Evolutionary conservation across 202 grass and related monocot genomes (phyloP), one percentile per base, ranked within the genome.

Genomic region (Sporobolus alterniflorus): DNA sequence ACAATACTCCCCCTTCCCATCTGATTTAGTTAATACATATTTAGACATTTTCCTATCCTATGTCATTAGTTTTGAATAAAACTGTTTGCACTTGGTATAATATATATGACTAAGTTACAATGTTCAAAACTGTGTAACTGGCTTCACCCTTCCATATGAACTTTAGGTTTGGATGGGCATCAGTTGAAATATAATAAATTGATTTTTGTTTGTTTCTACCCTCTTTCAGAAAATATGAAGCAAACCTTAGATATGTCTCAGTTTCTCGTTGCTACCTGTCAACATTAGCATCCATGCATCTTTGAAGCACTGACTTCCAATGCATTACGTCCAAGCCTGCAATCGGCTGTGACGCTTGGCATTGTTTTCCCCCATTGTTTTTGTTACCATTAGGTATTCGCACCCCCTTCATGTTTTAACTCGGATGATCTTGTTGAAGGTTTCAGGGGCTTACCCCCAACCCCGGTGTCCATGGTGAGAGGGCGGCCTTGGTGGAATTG

Each of bases 351-450:
- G 74, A 67, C 68, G 61, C 71, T 86, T 50, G 71, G 44, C 57
- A 67, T 66, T 76, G 33, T 48, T 81, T 73, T 30, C 39, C 33
- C 70, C 84, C 73, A 60, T 77, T 89, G 36, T 73, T 91, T 79
- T 55, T 79, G 44, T 74, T 90, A 56, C 29, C 77, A 25, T 88
- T 72, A 81, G 69, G 43, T 83, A 55, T 82, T 67, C 86, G 85
- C 84, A 66, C 63, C 6, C 28, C 73, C 82, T 71, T 90, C 87
- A 82, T 89, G 65, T 91, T 89, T 95, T 99, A 94, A 99, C 85
- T 89, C 77, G 74, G 79, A 83, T 90, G 91, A 96, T 99, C 85
- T 99, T 99, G 91, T 98, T 98, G 95, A 98, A 98, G 95, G 95
- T 99, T 94, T 90, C 94, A 74, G 80, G 88, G 91, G 82, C 85